Conservation (phyloP, 177 flowering plant species). For the Vitis hybrid region DNA sequence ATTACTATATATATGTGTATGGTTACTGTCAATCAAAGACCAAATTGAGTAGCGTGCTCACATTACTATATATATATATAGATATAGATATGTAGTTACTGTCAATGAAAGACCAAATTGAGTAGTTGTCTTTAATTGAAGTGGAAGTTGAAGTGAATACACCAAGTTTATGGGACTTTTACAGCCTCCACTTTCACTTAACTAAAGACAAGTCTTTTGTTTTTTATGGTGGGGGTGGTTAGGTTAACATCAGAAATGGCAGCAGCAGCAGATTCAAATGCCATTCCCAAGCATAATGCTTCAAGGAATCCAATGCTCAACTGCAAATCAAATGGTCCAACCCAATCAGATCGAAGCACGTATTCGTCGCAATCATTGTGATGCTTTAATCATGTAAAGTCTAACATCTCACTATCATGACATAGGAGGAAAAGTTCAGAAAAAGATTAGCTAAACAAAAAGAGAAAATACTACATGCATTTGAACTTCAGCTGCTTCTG, state of each 20-base stretch:
- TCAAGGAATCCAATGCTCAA: constrained; percentile 5
- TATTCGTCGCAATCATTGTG: background rate
- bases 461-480: background rate
- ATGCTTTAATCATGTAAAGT: constrained; percentile 4
- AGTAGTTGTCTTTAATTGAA: no score
- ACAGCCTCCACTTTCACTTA: no score
- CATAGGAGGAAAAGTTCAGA: background rate
- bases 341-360: background rate
- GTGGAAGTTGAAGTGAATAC: no score
- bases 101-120: no score
- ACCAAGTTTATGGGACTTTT: no score
- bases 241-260: background rate
- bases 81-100: no score
- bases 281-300: constrained; percentile 3
- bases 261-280: background rate
- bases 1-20: no score
- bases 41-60: no score
- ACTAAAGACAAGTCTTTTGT: no score
- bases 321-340: background rate
- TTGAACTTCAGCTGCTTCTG: background rate
- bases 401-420: background rate
- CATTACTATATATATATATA: no score
- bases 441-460: background rate
- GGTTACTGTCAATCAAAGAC: no score
- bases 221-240: background rate